phyloP scores from a whole-genome alignment of 352 stramenopile species.

The Phytophthora syringae region DNA sequence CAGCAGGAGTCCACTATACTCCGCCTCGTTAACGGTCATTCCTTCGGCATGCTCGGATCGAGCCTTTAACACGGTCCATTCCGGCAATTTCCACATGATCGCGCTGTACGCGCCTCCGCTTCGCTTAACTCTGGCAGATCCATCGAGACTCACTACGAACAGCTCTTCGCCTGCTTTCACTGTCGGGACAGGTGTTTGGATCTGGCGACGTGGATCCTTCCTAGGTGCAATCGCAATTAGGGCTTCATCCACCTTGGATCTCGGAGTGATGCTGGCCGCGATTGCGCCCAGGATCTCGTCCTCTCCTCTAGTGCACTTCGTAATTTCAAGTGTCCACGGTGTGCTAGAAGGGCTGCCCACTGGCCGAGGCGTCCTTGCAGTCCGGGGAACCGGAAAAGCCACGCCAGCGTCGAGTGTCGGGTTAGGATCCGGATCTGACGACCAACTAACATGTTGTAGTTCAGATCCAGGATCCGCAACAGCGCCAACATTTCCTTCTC shows the following conservation, averaged over 20 bases:
- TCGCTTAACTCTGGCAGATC: too few relatives aligned
- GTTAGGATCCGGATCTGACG: background rate
- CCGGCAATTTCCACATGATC: too few relatives aligned
- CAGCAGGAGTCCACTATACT: too few relatives aligned
- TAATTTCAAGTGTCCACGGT: background rate
- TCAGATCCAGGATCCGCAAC: constrained; percentile 1
- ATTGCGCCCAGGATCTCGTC: constrained; percentile 2
- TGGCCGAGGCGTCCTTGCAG: background rate
- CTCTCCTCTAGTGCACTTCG: background rate
- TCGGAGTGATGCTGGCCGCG: background rate
- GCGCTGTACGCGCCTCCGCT: too few relatives aligned
- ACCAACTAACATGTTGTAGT: constrained; percentile 2
- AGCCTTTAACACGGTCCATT: too few relatives aligned
- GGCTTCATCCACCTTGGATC: background rate
- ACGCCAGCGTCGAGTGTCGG: constrained; percentile 1
- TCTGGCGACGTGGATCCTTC: background rate
- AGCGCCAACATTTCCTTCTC: constrained; percentile 14
- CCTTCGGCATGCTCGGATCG: too few relatives aligned
- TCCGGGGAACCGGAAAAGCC: background rate
- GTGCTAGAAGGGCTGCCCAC: background rate
- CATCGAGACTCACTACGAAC: too few relatives aligned
- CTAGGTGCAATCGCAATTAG: background rate
- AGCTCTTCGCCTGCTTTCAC: too few relatives aligned
- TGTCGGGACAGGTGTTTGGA: too few relatives aligned
- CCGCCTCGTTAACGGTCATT: too few relatives aligned